phyloP scores from a whole-genome alignment of 2,329 filamentous ascomycete genomes.

The Botrytis hyacinthi region DNA sequence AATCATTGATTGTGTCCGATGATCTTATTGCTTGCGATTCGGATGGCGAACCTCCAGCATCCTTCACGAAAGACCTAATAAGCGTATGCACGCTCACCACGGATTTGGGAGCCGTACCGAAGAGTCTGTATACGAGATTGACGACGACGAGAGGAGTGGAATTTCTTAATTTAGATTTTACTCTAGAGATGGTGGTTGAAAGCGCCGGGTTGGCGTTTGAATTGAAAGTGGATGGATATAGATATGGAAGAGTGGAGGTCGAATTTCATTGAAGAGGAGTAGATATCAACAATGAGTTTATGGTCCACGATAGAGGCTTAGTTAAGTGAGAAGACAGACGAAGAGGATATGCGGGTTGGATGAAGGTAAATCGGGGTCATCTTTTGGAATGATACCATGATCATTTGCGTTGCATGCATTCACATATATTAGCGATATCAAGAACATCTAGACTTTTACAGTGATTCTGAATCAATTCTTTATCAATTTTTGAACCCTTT shows the following conservation, averaged over 20 bases:
- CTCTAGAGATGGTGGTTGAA: slow-evolving; percentile 78
- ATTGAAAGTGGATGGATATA: slow-evolving; percentile 72
- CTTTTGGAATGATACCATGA: background rate
- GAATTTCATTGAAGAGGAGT: slow-evolving; percentile 63
- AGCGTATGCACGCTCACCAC: slow-evolving; percentile 80
- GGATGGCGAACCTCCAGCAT: slow-evolving; percentile 56
- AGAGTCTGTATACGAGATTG: slow-evolving; percentile 68
- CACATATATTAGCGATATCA: background rate
- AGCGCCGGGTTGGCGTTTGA: slow-evolving; percentile 75
- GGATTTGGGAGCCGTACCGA: slow-evolving; percentile 72
- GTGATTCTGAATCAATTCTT: background rate
- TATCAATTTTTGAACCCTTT: background rate
- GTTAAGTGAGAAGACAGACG: background rate
- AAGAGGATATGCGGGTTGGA: too few species aligned
- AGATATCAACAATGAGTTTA: too few species aligned
- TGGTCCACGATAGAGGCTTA: background rate
- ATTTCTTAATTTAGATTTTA: slow-evolving; percentile 80
- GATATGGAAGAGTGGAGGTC: slow-evolving; percentile 74
- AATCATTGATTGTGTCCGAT: slow-evolving; percentile 74
- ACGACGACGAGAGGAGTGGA: slow-evolving; percentile 78
- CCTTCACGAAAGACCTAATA: slow-evolving; percentile 60
- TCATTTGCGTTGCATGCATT: background rate
- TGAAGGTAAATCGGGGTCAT: background rate
- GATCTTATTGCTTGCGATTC: slow-evolving; percentile 74
- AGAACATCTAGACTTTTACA: background rate